These are phyloP conservation scores for Nemania serpens DNA, from an alignment of 2,329 filamentous ascomycete species.

Conservation along the genomic window DNA sequence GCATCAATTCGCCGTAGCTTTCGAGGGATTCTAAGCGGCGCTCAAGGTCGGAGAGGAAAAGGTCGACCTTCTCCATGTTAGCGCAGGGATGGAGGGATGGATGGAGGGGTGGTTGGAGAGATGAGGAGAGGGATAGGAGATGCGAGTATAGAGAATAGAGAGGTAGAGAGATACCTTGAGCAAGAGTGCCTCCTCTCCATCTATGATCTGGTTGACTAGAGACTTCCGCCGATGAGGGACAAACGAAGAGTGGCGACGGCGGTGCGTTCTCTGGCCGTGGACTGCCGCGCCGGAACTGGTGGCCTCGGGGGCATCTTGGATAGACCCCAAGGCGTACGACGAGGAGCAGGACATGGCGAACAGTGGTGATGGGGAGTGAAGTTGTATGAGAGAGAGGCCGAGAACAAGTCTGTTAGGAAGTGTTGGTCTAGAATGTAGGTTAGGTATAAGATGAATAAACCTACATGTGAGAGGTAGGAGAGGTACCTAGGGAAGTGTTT, in stretches of 20 bases:
- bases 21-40: conserved; percentile 86
- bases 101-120: conserved; percentile 32
- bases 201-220: conserved; percentile 63
- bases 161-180: conserved; percentile 52
- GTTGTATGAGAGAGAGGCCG: not conserved
- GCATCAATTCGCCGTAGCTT: conserved; percentile 77
- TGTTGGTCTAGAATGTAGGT: not conserved
- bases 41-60: conserved; percentile 85
- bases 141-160: conserved; percentile 40
- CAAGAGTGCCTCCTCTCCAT: conserved; percentile 64
- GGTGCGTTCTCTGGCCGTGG: conserved; percentile 42
- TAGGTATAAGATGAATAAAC: not conserved
- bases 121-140: not conserved
- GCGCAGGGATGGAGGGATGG: not conserved
- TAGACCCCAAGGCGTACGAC: conserved; percentile 37
- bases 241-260: conserved; percentile 62
- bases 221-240: conserved; percentile 60
- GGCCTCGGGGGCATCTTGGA: conserved; percentile 44
- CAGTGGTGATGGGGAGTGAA: conserved; percentile 15
- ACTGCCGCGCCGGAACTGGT: conserved; percentile 49
- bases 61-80: conserved; percentile 62
- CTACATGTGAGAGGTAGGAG: no score
- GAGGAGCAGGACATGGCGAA: conserved; percentile 41
- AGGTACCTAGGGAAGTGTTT: no score
- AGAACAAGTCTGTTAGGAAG: not conserved